Evolutionary conservation across 2,329 filamentous ascomycete species (phyloP), one percentile per base, ranked within the genome.

Genomic region (Nemania diffusa): DNA sequence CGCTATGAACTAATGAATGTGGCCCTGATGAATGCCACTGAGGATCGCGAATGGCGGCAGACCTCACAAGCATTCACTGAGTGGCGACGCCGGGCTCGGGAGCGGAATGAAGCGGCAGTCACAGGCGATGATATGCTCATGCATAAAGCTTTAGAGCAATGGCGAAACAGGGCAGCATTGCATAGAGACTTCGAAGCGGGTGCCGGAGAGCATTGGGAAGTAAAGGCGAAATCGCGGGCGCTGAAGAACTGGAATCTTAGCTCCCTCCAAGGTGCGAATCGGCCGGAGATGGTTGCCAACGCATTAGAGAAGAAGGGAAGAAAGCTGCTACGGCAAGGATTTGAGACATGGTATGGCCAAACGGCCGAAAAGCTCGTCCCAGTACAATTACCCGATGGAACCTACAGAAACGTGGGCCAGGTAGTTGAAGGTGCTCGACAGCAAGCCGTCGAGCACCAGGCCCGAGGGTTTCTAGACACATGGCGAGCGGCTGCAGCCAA

Each of bases 241-340:
- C 60, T 78, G 46, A 76, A 74, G 62, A 73, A 67, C 15, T 78
- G 77, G 77, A 77, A 76, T 29, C 73, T 76, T 22, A 70, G 72
- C 29, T 71, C 76, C 2, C 62, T 78, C 22, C 76, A 78, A 58
- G 67, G 69, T 50, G 72, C 74, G 13, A 75, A 76, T 51, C 72
- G 76, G 27, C 72, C 73, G 15, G 71, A 75, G 20, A 78, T 77
- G 65, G 76, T 73, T 9, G 67, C 70, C 24, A 76, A 74, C 26
- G 72, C 74, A 20, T 61, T 75, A 22, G 75, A 77, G 60, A 78
- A 77, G 68, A 74, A 73, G 58, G 75, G 75, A 3, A 73, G 76
- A 62, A 72, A 64, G 50, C 34, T 73, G 57, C 34, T 76, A 34
- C 72, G 75, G 53, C 73, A 72, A 20, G 66, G 73, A 2, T 76